Conservation (phyloP, 495 filamentous ascomycete genomes). For the Tuber borchii region DNA sequence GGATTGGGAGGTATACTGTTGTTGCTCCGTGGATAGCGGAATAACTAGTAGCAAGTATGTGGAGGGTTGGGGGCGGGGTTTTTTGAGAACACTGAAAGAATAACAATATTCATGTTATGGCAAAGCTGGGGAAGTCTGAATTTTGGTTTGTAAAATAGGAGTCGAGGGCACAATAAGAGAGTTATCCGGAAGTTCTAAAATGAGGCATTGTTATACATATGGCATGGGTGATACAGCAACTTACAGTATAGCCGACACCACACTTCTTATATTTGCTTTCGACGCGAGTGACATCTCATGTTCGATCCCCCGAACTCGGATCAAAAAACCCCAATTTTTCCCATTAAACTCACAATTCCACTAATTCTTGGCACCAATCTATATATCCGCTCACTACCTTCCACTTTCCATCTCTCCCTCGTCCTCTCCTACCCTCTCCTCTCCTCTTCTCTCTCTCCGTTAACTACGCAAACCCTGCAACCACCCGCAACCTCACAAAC, state of each 20-base stretch:
- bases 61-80: background rate
- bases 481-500: background rate
- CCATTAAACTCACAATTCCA: background rate
- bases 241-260: too few species aligned
- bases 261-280: background rate
- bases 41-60: background rate
- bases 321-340: background rate
- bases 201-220: background rate
- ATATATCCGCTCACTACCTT: background rate
- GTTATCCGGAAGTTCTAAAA: background rate
- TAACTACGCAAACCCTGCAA: background rate
- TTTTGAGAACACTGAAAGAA: background rate
- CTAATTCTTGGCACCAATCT: background rate
- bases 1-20: background rate
- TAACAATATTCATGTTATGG: background rate
- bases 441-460: background rate
- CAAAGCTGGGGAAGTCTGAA: background rate
- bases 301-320: background rate
- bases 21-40: background rate
- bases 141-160: too few species aligned
- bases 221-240: background rate
- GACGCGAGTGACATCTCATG: background rate
- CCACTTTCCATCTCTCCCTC: background rate
- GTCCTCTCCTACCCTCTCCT: background rate
- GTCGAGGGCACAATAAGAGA: background rate